Evolutionary conservation across 495 filamentous ascomycete genomes (phyloP), one percentile per base, ranked within the genome.

Genomic region (Hypoxylon fragiforme): DNA sequence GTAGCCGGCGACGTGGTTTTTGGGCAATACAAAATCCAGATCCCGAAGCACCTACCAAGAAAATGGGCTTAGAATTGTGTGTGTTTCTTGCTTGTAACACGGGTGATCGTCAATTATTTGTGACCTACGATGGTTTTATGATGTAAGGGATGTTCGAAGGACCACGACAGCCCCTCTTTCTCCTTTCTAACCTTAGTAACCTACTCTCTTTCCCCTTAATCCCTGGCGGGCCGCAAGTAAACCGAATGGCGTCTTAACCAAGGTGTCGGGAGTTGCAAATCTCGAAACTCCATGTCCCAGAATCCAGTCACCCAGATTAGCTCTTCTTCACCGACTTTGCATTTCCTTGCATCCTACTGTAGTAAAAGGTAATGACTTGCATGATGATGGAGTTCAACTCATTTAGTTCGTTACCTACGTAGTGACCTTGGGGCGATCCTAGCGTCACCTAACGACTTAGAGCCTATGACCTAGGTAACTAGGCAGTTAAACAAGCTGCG

Each of bases 221-320:
- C 43, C 58, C 58, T 48, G 52, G 58, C 58, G 42, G 52, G 35
- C 52, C 51, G 58, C 52, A 32, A 26, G 58, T 47, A 47, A 52
- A 52, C 52, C 52, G 58, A 26, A 56, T 36, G 9, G 28, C 12
- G 42, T 52, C 52, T 51, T n/a, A 49, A 40, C 47, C 52, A 34
- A 32, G 14, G 19, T 13, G 13, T 35, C 39, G 47, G 58, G 52
- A 56, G 37, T n/a, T n/a, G 15, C 19, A 19, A 47, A 35, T 19
- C 34, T 47, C 32, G 30, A 21, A 36, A 21, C 18, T 37, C 16
- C 9, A 42, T 36, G 13, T 14, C 39, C 20, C 37, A 6, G 39
- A 24, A 30, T n/a, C 36, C 26, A 56, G 30, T n/a, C n/a, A n/a
- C n/a, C n/a, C 31, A 4, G 24, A 22, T 12, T 47, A 44, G 43